phyloP scores from a whole-genome alignment of 495 filamentous ascomycete genomes.

The Xylaria cubensis region DNA sequence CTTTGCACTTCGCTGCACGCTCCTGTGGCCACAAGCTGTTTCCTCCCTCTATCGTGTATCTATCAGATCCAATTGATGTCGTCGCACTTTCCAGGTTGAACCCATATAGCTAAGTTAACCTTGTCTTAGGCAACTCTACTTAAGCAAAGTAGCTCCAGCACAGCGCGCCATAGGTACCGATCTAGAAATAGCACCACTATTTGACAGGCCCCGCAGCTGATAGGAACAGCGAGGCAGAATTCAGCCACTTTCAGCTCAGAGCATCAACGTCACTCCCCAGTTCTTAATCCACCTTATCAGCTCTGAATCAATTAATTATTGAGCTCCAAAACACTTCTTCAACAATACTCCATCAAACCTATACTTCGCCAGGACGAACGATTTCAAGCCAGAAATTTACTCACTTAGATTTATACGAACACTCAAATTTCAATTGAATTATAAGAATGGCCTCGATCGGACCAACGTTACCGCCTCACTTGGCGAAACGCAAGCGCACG shows the following conservation, averaged over 20 bases:
- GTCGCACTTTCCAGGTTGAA: constrained; percentile 12
- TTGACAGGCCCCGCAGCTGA: constrained; percentile 10
- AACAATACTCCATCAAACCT: neutral
- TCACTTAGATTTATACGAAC: neutral
- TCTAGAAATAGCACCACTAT: neutral
- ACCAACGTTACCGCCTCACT: constrained; percentile 58
- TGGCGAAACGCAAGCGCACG: constrained; percentile 60
- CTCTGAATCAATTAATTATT: neutral
- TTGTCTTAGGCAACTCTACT: neutral
- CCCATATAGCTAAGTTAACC: neutral
- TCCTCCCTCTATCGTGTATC: neutral
- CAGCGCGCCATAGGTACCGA: neutral
- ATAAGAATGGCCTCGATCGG: constrained; percentile 56
- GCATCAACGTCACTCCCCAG: constrained; percentile 9
- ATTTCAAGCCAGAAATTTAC: neutral
- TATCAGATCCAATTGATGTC: constrained; percentile 17
- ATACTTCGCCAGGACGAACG: too few species aligned
- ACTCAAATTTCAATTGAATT: neutral
- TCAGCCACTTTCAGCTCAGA: constrained; percentile 4
- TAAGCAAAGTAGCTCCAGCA: neutral
- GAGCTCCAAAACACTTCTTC: neutral
- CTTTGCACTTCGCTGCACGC: neutral
- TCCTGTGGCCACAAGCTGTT: neutral
- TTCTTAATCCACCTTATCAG: constrained; percentile 3
- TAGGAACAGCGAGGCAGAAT: neutral